Base-by-base conservation (phyloP, 805 yeast genomes). In the Yarrowia sp. region DNA sequence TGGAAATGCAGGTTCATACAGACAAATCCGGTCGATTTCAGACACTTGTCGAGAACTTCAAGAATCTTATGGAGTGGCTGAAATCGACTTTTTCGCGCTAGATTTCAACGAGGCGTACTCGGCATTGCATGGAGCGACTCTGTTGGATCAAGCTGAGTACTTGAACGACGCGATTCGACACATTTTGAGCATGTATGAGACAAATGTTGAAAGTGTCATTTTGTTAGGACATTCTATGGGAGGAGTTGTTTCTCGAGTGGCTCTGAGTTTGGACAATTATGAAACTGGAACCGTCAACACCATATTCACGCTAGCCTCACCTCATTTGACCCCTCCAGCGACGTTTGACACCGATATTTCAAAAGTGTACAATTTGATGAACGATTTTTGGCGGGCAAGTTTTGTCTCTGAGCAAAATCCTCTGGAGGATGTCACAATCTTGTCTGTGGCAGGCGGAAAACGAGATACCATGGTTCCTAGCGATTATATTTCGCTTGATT, bases 221-320 rank as follows among this genome's bases (percentile, higher is more conserved):
- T 73, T 93, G 0, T 68, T 93, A 0, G 97, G 91, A 2, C 99
- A 93, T 77, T 93, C 98, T 0, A 93, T 93, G 99, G 99, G 99
- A 44, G 99, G 99, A 1, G 84, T 93, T 13, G 98, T 95, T 0
- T 89, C 97, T 3, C 80, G 98, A 65, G 86, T 90, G 0, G 84
- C 92, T 84, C 80, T 90, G 7, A 86, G 95, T 0, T 75, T 93
- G 62, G 88, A 91, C 1, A 92, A 91, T 71, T 92, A 90, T 73
- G 71, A 79, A 1, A 82, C 82, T 3, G 83, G 81, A 18, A 88
- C 97, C 0, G 85, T 95, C 18, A 92, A 90, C 71, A 87, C 97
- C 0, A 87, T 93, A 13, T 68, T 92, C 22, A 92, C 98, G 0
- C 77, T 93, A 35, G 88, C 97, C 0, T 85, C 98, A 0, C 99